Conservation (phyloP, 2,329 filamentous ascomycete species). For the Aspergillus proliferans region DNA sequence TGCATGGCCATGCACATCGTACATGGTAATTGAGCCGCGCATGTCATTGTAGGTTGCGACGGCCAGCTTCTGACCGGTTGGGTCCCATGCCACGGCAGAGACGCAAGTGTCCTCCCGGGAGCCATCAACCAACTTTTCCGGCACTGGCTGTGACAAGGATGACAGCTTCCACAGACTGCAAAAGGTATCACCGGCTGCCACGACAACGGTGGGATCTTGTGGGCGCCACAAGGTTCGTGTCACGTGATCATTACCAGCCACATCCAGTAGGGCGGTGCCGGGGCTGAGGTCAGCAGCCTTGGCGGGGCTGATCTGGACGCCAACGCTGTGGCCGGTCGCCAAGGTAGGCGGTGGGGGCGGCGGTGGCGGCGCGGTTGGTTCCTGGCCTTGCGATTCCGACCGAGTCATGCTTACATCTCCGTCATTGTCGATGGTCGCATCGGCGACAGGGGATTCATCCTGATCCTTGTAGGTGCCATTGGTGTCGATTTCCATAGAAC, state of each 20-base stretch:
- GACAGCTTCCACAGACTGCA: slow-evolving; percentile 42
- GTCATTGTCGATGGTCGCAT: slow-evolving; percentile 35
- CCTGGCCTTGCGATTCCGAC: slow-evolving; percentile 22
- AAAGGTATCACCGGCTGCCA: slow-evolving; percentile 38
- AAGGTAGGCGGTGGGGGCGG: slow-evolving; percentile 33
- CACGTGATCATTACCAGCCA: slow-evolving; percentile 34
- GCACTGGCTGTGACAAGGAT: slow-evolving; percentile 18
- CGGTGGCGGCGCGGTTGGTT: slow-evolving; percentile 23
- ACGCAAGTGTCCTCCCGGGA: slow-evolving; percentile 31
- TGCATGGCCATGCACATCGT: slow-evolving; percentile 37
- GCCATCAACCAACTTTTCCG: slow-evolving; percentile 32
- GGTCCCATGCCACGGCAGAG: slow-evolving; percentile 43
- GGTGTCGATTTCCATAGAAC: slow-evolving; percentile 38
- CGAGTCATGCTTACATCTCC: slow-evolving; percentile 37
- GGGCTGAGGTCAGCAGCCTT: slow-evolving; percentile 43
- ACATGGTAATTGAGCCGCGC: slow-evolving; percentile 40
- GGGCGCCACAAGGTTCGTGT: slow-evolving; percentile 41
- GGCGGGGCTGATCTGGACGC: slow-evolving; percentile 43
- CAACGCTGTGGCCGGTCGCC: slow-evolving; percentile 40
- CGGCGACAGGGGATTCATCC: slow-evolving; percentile 15
- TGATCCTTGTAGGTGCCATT: slow-evolving; percentile 24
- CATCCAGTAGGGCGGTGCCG: slow-evolving; percentile 38
- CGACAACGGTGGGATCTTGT: slow-evolving; percentile 36
- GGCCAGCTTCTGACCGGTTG: slow-evolving; percentile 38
- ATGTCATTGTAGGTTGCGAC: slow-evolving; percentile 41